Percentiles rank a stretch among this genome's conserved stretches.
phyloP scores from a whole-genome alignment of 2,329 filamentous ascomycete species.

The Arachnomyces sp. region DNA sequence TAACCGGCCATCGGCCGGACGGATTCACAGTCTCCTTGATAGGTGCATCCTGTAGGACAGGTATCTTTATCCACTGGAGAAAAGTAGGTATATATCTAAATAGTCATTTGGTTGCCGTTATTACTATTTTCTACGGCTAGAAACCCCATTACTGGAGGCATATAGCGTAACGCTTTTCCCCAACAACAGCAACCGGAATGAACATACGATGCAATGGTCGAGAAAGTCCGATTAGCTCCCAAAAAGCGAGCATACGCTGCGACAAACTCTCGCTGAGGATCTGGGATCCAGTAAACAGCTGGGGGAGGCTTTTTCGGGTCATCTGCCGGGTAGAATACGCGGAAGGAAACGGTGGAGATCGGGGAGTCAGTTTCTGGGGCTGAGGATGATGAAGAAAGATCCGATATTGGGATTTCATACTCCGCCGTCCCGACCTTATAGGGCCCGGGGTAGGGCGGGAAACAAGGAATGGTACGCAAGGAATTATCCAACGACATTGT shows the following conservation, averaged over 20 bases:
- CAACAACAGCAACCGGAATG: background rate
- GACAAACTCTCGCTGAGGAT: constrained; percentile 66
- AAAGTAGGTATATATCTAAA: constrained; percentile 17
- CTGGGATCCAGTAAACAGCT: constrained; percentile 67
- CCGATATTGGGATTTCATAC: constrained; percentile 63
- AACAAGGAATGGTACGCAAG: constrained; percentile 58
- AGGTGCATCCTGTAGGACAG: constrained; percentile 39
- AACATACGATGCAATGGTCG: constrained; percentile 32
- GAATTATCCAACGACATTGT: no score
- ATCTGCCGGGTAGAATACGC: constrained; percentile 70
- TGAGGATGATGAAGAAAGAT: constrained; percentile 43
- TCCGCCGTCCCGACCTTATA: constrained; percentile 74
- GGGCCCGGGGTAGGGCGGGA: constrained; percentile 68
- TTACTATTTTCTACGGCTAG: no score
- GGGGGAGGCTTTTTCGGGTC: constrained; percentile 41
- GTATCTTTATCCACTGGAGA: constrained; percentile 20
- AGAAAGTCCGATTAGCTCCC: constrained; percentile 51
- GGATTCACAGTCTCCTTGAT: constrained; percentile 44
- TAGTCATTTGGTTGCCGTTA: no score
- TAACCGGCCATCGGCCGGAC: constrained; percentile 63
- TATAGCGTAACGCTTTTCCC: background rate
- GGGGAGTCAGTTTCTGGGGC: constrained; percentile 48
- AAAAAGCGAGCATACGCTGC: constrained; percentile 70
- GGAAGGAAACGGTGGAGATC: constrained; percentile 67
- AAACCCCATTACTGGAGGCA: constrained; percentile 9